Evolutionary conservation across 1,284 basidiomycete species (phyloP).

Genomic region (Cryptococcus sp.): DNA sequence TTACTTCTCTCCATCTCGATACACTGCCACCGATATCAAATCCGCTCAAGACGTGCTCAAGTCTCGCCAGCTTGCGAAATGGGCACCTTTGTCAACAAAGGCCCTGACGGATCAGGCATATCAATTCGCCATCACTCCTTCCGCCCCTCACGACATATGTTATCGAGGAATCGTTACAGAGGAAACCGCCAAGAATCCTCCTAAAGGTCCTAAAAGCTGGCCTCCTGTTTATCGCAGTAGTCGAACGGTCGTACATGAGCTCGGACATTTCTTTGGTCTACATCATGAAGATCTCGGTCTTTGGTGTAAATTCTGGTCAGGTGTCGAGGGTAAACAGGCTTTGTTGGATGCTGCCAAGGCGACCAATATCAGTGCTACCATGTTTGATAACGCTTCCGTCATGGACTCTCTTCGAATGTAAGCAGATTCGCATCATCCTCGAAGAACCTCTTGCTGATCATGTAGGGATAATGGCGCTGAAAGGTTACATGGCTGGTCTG

Average conservation of each 20-base stretch:
- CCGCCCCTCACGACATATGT: neutral
- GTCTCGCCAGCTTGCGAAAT: neutral
- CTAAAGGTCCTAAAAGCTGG: neutral
- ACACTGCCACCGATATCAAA: neutral
- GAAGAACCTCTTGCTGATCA: no score
- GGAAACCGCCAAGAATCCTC: neutral
- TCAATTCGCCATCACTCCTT: neutral
- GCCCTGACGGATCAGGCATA: neutral
- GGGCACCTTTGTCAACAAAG: neutral
- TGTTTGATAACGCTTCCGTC: neutral
- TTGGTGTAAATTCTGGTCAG: neutral
- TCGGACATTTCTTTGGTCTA: neutral
- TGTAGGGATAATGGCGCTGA: no score
- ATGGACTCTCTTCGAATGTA: neutral
- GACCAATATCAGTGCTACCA: neutral
- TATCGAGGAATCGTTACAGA: neutral
- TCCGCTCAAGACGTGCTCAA: neutral
- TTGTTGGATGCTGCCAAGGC: neutral
- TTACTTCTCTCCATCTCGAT: neutral
- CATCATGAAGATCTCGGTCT: neutral
- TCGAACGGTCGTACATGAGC: neutral
- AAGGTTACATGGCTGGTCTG: neutral
- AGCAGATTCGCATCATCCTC: no score
- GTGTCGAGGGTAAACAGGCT: neutral
- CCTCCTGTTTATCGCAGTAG: neutral